phyloP scores from a whole-genome alignment of 1,139 yeast species.

The Taphrina confusa region DNA sequence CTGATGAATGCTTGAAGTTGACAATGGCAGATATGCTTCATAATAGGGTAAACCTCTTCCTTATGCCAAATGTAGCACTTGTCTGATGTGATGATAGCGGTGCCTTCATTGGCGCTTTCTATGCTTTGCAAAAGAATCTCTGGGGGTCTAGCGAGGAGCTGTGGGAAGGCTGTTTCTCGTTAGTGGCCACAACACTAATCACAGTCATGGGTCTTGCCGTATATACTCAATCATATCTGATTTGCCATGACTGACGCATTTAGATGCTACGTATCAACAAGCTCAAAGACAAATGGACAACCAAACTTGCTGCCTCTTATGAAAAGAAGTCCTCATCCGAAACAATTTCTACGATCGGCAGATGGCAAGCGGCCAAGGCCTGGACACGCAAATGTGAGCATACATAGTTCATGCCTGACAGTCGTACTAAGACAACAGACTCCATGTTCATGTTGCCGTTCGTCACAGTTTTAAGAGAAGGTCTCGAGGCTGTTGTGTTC shows the following conservation, averaged over 20 bases:
- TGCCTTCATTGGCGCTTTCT: slow-evolving; percentile 81
- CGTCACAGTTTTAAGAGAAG: slow-evolving; percentile 80
- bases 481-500: slow-evolving; percentile 83
- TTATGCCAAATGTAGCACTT: no score
- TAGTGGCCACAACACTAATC: slow-evolving; percentile 79
- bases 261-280: slow-evolving; percentile 80
- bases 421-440: no score
- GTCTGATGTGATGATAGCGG: no score
- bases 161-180: slow-evolving; percentile 87
- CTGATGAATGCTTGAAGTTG: not conserved
- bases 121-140: slow-evolving; percentile 72
- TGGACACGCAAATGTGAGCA: slow-evolving; percentile 17
- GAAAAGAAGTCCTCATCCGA: slow-evolving; percentile 41
- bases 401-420: no score
- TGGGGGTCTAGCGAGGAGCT: slow-evolving; percentile 87
- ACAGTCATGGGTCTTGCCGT: slow-evolving; percentile 83
- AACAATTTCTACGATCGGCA: not conserved
- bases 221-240: no score
- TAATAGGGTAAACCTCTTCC: slow-evolving; percentile 68
- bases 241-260: not conserved
- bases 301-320: slow-evolving; percentile 78
- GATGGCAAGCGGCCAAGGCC: slow-evolving; percentile 1
- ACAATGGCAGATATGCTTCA: slow-evolving; percentile 56
- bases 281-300: slow-evolving; percentile 88
- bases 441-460: slow-evolving; percentile 74